Evolutionary conservation across 495 filamentous ascomycete species (phyloP), one percentile per base, ranked within the genome.

Genomic region (Talaromyces adpressus): DNA sequence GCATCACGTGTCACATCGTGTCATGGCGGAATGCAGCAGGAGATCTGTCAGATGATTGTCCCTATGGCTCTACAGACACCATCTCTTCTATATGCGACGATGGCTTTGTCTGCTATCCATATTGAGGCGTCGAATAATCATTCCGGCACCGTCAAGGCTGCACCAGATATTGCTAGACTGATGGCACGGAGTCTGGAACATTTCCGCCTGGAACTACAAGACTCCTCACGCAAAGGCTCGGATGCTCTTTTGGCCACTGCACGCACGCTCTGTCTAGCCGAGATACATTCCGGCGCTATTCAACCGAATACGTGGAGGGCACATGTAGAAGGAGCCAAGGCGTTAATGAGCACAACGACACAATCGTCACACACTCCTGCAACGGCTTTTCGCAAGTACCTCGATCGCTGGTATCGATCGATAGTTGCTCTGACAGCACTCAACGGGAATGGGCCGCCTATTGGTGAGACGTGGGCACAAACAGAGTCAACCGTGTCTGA

Each of bases 1-100:
- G 78, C 78, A 20, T 80, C 78, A 6, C 73, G 78, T 56, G 77
- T 78, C 27, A 80, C 78, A 0, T 75, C 78, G 8, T 78, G 74
- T 41, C 78, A 80, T 52, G 71, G 73, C 1, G 75, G 75, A 29
- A 80, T 80, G 78, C 78, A 78, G 58, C 69, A 73, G 49, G 76
- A 79, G 54, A 80, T 80, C 59, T 79, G 76, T 67, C 71, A 71
- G 34, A 80, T 80, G 78, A 68, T 80, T 6, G 72, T 80, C 16
- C 78, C 78, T 12, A 79, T 79, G 75, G 78, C 78, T 32, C 69
- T 80, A 0, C 76, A 80, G 61, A 79, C 76, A 9, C 78, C 78
- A 7, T 79, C 76, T 0, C 66, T 80, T 49, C 73, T 80, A 7
- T 77, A 80, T 61, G 78, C 78, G 22, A 80, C 78, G 16, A 77